These are phyloP conservation scores for Exophiala calicioides DNA, from an alignment of 2,329 filamentous ascomycete species.

Conservation along the genomic window DNA sequence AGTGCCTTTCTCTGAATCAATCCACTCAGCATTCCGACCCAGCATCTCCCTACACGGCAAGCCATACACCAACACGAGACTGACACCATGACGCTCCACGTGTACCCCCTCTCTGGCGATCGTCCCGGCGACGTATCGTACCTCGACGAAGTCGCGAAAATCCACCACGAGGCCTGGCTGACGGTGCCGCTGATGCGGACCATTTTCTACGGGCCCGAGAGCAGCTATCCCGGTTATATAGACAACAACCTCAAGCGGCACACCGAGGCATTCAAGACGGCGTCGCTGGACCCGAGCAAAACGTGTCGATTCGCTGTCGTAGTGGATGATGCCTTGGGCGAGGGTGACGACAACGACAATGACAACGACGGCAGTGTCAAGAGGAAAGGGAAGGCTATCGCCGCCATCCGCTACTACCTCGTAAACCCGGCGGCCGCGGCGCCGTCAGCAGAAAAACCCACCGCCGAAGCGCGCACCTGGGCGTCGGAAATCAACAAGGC, in stretches of 20 bases:
- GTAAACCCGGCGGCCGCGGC: background rate
- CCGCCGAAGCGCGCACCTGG: slow-evolving; percentile 4
- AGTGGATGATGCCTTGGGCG: slow-evolving; percentile 3
- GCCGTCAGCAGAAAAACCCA: background rate
- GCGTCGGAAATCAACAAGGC: slow-evolving; percentile 4
- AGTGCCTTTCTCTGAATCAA: no score
- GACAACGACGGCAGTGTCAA: background rate
- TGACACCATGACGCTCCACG: slow-evolving; percentile 9
- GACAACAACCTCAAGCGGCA: slow-evolving; percentile 12
- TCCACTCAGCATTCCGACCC: no score
- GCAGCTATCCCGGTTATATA: slow-evolving; percentile 11
- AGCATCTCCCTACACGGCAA: no score
- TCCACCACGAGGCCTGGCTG: slow-evolving; percentile 21
- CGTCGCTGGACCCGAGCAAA: background rate
- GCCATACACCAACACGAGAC: no score
- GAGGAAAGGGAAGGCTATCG: slow-evolving; percentile 10
- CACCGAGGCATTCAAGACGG: slow-evolving; percentile 5
- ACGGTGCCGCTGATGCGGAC: slow-evolving; percentile 10
- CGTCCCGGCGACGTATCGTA: background rate
- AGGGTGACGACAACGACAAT: background rate
- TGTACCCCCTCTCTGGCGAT: slow-evolving; percentile 9
- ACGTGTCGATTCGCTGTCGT: slow-evolving; percentile 10
- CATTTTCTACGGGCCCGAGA: slow-evolving; percentile 19
- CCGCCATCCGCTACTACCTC: slow-evolving; percentile 18
- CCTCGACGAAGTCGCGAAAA: slow-evolving; percentile 13